A percentile compares a stretch with the other conserved stretches of the same genome.
phyloP scores from a whole-genome alignment of 345 rosid species.

The Passiflora organensis region DNA sequence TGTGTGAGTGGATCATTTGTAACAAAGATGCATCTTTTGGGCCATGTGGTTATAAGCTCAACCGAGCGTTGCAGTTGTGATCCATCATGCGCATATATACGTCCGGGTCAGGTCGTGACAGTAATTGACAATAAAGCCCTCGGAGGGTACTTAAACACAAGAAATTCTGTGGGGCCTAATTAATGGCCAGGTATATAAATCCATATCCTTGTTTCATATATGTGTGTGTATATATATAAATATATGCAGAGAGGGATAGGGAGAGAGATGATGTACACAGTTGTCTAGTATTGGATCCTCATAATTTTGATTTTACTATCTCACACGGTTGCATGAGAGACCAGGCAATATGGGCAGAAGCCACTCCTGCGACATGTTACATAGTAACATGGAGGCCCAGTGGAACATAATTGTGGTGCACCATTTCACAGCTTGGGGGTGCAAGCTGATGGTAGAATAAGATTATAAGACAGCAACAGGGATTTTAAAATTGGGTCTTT shows the following conservation, averaged over 20 bases:
- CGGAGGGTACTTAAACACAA: too few species aligned
- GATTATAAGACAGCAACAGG: not conserved
- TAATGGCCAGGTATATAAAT: too few species aligned
- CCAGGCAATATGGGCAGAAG: not conserved
- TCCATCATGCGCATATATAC: too few species aligned
- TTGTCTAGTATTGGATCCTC: not conserved
- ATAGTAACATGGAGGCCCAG: not conserved
- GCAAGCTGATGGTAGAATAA: not conserved
- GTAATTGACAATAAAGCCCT: too few species aligned
- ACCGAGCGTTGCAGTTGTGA: too few species aligned
- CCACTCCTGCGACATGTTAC: constrained; percentile 6
- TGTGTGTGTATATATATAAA: too few species aligned
- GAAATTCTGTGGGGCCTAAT: too few species aligned
- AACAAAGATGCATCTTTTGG: too few species aligned
- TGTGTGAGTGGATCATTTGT: too few species aligned
- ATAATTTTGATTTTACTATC: not conserved
- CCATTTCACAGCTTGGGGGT: not conserved
- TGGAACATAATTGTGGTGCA: not conserved
- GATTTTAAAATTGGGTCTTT: not conserved
- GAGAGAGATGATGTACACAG: not conserved
- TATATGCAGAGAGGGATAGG: not conserved
- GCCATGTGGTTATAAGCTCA: too few species aligned
- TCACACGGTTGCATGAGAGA: not conserved
- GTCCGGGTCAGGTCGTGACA: too few species aligned
- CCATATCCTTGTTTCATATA: too few species aligned